Evolutionary conservation across 805 yeast species (phyloP).

Genomic region (Wickerhamomyces rabaulensis): DNA sequence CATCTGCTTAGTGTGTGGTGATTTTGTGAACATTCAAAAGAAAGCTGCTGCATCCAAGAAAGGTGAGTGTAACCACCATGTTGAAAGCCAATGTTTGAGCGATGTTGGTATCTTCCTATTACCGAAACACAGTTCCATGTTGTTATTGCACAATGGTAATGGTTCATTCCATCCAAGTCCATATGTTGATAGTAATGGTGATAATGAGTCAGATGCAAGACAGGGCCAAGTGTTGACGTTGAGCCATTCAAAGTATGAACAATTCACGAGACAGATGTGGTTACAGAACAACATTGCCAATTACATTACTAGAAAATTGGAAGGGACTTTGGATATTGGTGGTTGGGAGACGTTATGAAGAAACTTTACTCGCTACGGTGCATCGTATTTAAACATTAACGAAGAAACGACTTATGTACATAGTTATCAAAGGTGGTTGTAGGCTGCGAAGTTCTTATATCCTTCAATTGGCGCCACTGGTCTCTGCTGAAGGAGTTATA

Average conservation of each 20-base stretch:
- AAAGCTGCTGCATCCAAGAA: constrained; percentile 44
- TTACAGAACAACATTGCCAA: constrained; percentile 74
- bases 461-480: no score
- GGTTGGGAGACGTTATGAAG: constrained; percentile 85
- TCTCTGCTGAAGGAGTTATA: no score
- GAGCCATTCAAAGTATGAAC: constrained; percentile 55
- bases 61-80: constrained; percentile 83
- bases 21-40: constrained; percentile 61
- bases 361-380: no score
- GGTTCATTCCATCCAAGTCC: constrained; percentile 88
- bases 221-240: constrained; percentile 69
- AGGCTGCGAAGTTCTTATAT: no score
- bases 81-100: constrained; percentile 53
- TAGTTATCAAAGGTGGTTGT: no score
- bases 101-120: constrained; percentile 67
- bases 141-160: constrained; percentile 62
- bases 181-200: constrained; percentile 82
- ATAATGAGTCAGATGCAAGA: constrained; percentile 66
- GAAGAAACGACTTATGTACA: no score
- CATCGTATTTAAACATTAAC: no score
- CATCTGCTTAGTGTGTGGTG: constrained; percentile 79
- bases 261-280: constrained; percentile 66
- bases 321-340: constrained; percentile 76
- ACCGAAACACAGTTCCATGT: constrained; percentile 61
- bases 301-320: constrained; percentile 72